These are phyloP conservation scores for Aspergillus tanneri DNA, from an alignment of 2,329 filamentous ascomycete genomes.

Conservation along the genomic window DNA sequence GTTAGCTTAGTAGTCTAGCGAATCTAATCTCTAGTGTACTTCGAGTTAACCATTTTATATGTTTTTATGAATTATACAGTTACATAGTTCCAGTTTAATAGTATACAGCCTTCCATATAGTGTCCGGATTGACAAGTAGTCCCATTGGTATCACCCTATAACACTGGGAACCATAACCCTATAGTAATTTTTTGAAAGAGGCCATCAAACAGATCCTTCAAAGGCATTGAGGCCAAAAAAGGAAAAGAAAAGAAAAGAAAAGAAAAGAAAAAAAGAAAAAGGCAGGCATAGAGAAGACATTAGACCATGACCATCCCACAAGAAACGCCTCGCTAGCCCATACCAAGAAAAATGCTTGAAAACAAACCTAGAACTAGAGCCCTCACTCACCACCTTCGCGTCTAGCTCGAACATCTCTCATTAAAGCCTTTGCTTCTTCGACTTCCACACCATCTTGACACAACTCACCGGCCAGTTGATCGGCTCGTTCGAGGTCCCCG, in stretches of 20 bases:
- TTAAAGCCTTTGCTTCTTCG: slow-evolving; percentile 91
- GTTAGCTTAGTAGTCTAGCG: too few relatives aligned
- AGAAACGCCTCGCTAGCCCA: slow-evolving; percentile 14
- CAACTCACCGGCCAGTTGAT: slow-evolving; percentile 80
- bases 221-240: too few relatives aligned
- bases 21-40: slow-evolving; percentile 1
- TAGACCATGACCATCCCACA: neutral
- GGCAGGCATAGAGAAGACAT: neutral
- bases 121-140: too few relatives aligned
- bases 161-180: too few relatives aligned
- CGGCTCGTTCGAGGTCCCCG: slow-evolving; percentile 72
- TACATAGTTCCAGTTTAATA: too few relatives aligned
- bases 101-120: too few relatives aligned
- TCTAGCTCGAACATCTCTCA: slow-evolving; percentile 74
- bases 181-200: too few relatives aligned
- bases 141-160: too few relatives aligned
- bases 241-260: too few relatives aligned
- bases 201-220: too few relatives aligned
- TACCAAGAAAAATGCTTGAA: neutral
- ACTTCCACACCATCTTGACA: slow-evolving; percentile 96
- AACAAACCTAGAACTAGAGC: slow-evolving; percentile 2
- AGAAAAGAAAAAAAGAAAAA: neutral
- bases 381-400: slow-evolving; percentile 57
- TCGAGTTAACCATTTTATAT: too few relatives aligned
- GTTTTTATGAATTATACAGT: too few relatives aligned